phyloP scores from a whole-genome alignment of 2,329 filamentous ascomycete species.

The Monosporascus sp. region DNA sequence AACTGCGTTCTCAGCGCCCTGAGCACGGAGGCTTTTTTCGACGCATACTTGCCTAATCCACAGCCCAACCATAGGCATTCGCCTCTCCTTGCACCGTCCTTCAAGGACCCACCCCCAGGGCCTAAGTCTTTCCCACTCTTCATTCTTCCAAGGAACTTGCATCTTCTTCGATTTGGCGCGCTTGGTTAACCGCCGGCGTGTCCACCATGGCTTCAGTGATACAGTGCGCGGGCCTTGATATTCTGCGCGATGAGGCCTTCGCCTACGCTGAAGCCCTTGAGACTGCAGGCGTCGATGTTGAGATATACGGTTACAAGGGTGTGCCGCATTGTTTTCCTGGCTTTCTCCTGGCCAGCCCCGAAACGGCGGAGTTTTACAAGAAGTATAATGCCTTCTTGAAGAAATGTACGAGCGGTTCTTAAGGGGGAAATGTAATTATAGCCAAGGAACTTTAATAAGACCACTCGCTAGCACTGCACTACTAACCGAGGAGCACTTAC shows the following conservation, averaged over 20 bases:
- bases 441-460: no score
- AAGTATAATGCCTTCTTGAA: conserved; percentile 12
- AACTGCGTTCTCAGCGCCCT: conserved; percentile 24
- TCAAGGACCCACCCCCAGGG: conserved; percentile 27
- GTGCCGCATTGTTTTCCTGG: conserved; percentile 31
- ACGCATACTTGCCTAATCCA: conserved; percentile 13
- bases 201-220: conserved; percentile 20
- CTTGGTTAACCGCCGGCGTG: no score
- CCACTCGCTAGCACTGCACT: no score
- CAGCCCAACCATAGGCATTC: conserved; percentile 24
- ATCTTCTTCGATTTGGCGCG: no score
- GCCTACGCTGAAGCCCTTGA: conserved; percentile 32
- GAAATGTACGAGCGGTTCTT: neutral
- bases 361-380: conserved; percentile 13
- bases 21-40: conserved; percentile 30
- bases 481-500: no score
- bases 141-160: neutral
- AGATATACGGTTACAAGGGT: conserved; percentile 28
- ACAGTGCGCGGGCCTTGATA: conserved; percentile 29
- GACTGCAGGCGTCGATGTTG: conserved; percentile 25
- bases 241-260: conserved; percentile 33
- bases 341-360: conserved; percentile 9
- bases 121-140: conserved; percentile 20
- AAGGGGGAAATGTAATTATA: no score
- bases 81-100: conserved; percentile 27